Evolutionary conservation across 768 basidiomycete genomes (phyloP).

Genomic region (Podaxis sp.): DNA sequence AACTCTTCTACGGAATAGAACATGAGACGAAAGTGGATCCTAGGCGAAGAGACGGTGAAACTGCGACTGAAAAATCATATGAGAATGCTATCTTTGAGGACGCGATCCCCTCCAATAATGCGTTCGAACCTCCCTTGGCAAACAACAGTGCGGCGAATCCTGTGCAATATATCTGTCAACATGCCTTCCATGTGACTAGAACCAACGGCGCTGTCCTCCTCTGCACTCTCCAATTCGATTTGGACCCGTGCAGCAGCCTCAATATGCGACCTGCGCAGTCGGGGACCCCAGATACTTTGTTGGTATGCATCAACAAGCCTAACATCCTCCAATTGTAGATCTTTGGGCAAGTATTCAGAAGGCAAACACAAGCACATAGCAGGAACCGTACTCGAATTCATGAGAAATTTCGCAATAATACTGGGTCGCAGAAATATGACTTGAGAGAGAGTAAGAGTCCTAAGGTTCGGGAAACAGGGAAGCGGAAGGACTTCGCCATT

Average conservation of each 20-base stretch:
- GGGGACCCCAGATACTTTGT: conserved; percentile 58
- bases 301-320: conserved; percentile 54
- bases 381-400: not conserved
- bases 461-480: conserved; percentile 38
- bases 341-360: conserved; percentile 8
- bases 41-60: no score
- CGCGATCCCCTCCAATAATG: conserved; percentile 54
- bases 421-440: conserved; percentile 44
- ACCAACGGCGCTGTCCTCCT: conserved; percentile 2
- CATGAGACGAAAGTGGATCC: no score
- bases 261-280: conserved; percentile 49
- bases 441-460: conserved; percentile 48
- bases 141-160: conserved; percentile 38
- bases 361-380: not conserved
- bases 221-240: not conserved
- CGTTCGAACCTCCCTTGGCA: conserved; percentile 55
- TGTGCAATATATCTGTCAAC: conserved; percentile 24
- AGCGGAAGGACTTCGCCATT: conserved; percentile 16
- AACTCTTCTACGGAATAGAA: no score
- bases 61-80: conserved; percentile 8
- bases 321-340: conserved; percentile 31
- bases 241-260: conserved; percentile 33
- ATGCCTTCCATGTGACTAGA: not conserved
- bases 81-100: conserved; percentile 21
- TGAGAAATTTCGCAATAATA: conserved; percentile 36